Base-by-base conservation (phyloP, 495 filamentous ascomycete species). In the Hypoxylon fragiforme region DNA sequence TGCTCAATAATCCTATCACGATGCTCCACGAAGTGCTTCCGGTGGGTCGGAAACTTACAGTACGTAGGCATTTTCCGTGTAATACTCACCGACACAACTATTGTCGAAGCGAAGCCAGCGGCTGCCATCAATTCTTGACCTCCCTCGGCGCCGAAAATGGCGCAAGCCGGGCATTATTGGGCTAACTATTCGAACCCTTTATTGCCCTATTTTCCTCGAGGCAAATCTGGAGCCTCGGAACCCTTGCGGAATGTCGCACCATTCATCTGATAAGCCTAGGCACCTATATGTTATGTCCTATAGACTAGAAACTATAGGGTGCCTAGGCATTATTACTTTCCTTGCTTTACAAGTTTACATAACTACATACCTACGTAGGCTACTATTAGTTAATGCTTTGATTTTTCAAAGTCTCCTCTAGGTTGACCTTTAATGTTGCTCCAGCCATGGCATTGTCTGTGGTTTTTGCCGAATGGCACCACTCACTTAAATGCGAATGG, bases 1-100 rank as follows among this genome's bases (percentile, higher is more conserved):
- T 18, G 43, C 30, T n/a, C n/a, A n/a, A n/a, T n/a, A n/a, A n/a
- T n/a, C 58, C 58, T 62, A 62, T 62, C 47, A 52, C 40, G 8
- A 2, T 20, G 19, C 36, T 44, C 58, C 58, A 62, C 58, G 58
- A 53, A 4, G 4, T 42, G 38, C 40, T 36, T 39, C 14, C 32
- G 51, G 47, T 48, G 46, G 51, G 19, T 41, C 57, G 5, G 9
- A 34, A 20, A 14, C n/a, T n/a, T n/a, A n/a, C n/a, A n/a, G n/a
- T n/a, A 28, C 19, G 18, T 30, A n/a, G n/a, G n/a, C n/a, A n/a
- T 31, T 40, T 26, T 28, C 13, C n/a, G 22, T 31, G 40, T 43
- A 21, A 44, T 21, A 24, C 40, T 54, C 57, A 54, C 57, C 57
- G 57, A 60, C 40, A 46, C 39, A 45, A 50, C 16, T 26, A 36